These are phyloP conservation scores for Cadophora sp. DNA, from an alignment of 2,329 filamentous ascomycete species.

Conservation along the genomic window DNA sequence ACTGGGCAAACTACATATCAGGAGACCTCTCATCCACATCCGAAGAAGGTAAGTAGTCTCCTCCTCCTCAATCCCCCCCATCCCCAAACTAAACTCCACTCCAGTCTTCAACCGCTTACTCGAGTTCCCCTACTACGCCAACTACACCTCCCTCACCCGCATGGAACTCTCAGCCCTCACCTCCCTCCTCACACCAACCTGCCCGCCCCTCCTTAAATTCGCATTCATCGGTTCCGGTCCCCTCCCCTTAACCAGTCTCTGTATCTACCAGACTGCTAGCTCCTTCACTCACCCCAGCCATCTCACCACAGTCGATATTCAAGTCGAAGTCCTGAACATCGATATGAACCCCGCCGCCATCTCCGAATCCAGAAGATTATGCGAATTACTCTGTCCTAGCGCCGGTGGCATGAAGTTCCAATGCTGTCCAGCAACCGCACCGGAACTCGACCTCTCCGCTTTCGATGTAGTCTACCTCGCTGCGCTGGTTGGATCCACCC, in stretches of 20 bases:
- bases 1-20: slow-evolving; percentile 51
- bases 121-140: slow-evolving; percentile 56
- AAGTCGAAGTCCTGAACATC: slow-evolving; percentile 48
- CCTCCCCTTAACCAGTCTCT: slow-evolving; percentile 55
- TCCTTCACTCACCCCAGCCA: slow-evolving; percentile 23
- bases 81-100: slow-evolving; percentile 26
- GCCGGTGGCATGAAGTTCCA: slow-evolving; percentile 47
- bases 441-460: slow-evolving; percentile 26
- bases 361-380: slow-evolving; percentile 42
- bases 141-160: slow-evolving; percentile 55
- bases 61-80: background rate
- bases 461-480: slow-evolving; percentile 58
- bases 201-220: slow-evolving; percentile 44
- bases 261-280: slow-evolving; percentile 41
- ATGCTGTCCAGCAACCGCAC: slow-evolving; percentile 44
- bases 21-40: slow-evolving; percentile 3
- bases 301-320: background rate
- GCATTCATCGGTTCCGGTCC: slow-evolving; percentile 59
- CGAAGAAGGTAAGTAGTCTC: slow-evolving; percentile 30
- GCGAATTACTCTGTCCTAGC: slow-evolving; percentile 43
- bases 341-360: slow-evolving; percentile 49
- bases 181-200: slow-evolving; percentile 39
- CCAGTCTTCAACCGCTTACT: slow-evolving; percentile 38
- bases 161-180: slow-evolving; percentile 53
- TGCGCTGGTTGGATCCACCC: slow-evolving; percentile 53